Percentiles rank a stretch among this genome's conserved stretches.
Conservation (phyloP, 208 protist genomes). For the Porcisia hertigi region DNA sequence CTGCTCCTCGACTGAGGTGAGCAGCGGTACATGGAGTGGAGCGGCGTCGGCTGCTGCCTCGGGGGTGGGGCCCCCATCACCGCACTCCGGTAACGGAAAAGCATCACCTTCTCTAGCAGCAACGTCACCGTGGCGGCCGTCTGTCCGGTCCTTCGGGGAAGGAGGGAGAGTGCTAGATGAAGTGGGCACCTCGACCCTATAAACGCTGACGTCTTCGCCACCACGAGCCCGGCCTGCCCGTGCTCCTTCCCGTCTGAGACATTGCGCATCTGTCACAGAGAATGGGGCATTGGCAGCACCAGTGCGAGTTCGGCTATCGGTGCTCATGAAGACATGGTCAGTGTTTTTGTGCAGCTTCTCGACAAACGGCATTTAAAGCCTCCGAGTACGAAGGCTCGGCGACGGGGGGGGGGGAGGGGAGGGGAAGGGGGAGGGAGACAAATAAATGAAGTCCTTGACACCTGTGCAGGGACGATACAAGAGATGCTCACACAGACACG, state of each 20-base stretch:
- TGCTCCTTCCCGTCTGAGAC: not conserved
- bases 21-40: not conserved
- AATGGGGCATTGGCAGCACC: not conserved
- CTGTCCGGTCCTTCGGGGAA: not conserved
- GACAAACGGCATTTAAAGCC: not conserved
- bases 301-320: not conserved
- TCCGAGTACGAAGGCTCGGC: not conserved
- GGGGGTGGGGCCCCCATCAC: not conserved
- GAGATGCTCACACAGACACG: conserved; percentile 1
- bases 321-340: not conserved
- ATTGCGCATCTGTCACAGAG: not conserved
- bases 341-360: not conserved
- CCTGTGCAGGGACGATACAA: not conserved
- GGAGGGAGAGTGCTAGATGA: not conserved
- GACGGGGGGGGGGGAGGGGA: not conserved
- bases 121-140: not conserved
- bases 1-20: conserved; percentile 19
- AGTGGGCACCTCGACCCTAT: not conserved
- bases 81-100: not conserved
- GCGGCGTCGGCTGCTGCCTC: not conserved
- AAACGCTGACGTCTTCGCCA: not conserved
- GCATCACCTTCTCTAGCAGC: not conserved
- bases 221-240: not conserved
- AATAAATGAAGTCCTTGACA: no score
- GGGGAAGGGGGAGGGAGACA: not conserved